Evolutionary conservation across 2,329 filamentous ascomycete species (phyloP).

Genomic region (Microsporum canis): DNA sequence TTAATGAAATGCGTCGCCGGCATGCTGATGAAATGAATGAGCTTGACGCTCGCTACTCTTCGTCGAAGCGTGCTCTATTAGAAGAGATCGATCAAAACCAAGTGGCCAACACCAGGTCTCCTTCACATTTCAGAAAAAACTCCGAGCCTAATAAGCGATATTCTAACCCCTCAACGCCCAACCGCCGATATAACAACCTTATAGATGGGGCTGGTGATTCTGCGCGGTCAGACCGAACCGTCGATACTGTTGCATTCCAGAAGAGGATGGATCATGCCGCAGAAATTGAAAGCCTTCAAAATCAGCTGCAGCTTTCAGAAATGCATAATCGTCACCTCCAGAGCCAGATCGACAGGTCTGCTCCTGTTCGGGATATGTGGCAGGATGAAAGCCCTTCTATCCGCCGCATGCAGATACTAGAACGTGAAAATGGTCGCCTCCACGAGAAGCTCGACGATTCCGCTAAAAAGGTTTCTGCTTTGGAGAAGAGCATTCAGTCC

Average conservation of each 20-base stretch:
- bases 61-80: slow-evolving; percentile 61
- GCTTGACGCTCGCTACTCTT: slow-evolving; percentile 48
- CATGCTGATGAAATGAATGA: slow-evolving; percentile 61
- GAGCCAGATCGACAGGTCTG: slow-evolving; percentile 64
- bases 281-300: slow-evolving; percentile 84
- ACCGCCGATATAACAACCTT: slow-evolving; percentile 54
- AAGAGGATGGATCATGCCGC: slow-evolving; percentile 82
- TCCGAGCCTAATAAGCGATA: slow-evolving; percentile 51
- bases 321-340: slow-evolving; percentile 94
- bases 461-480: slow-evolving; percentile 73
- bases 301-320: slow-evolving; percentile 82
- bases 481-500: slow-evolving; percentile 76
- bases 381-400: slow-evolving; percentile 68
- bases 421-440: slow-evolving; percentile 79
- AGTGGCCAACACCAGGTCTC: slow-evolving; percentile 59
- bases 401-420: slow-evolving; percentile 76
- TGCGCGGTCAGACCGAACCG: slow-evolving; percentile 69
- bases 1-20: slow-evolving; percentile 63
- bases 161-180: slow-evolving; percentile 65
- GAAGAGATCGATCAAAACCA: slow-evolving; percentile 85
- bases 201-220: slow-evolving; percentile 58
- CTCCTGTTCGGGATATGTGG: slow-evolving; percentile 49
- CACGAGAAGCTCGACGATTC: slow-evolving; percentile 95
- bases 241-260: slow-evolving; percentile 73
- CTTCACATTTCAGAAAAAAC: slow-evolving; percentile 54